Evolutionary conservation across 1,284 basidiomycete genomes (phyloP).

Genomic region (Moesziomyces globuligerus): DNA sequence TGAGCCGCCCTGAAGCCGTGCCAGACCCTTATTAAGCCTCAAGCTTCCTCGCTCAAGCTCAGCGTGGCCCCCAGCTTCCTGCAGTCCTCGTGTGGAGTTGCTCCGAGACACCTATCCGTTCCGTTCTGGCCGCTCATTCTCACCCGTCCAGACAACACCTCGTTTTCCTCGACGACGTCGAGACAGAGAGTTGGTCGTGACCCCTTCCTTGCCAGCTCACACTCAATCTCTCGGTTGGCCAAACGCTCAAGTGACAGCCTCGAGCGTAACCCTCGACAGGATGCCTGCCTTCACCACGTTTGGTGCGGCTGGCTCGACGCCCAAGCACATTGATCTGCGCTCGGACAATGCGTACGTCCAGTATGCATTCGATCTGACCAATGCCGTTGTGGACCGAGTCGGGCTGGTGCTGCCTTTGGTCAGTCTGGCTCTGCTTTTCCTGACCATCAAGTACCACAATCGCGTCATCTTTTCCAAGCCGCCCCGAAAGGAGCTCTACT

Average conservation of each 20-base stretch:
- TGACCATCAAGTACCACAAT: slow-evolving; percentile 41
- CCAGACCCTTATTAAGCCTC: too few species aligned
- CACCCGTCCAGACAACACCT: too few species aligned
- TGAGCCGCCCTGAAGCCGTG: too few species aligned
- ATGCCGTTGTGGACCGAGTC: slow-evolving; percentile 15
- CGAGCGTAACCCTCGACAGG: not conserved
- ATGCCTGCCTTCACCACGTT: slow-evolving; percentile 36
- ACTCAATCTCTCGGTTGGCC: not conserved
- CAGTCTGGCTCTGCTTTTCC: slow-evolving; percentile 20
- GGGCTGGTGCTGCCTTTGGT: slow-evolving; percentile 24
- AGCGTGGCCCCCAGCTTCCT: too few species aligned
- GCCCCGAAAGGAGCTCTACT: slow-evolving; percentile 33
- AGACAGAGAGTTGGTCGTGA: too few species aligned
- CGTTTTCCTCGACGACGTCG: too few species aligned
- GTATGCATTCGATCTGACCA: slow-evolving; percentile 8
- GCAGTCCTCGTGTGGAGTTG: too few species aligned
- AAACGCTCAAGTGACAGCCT: not conserved
- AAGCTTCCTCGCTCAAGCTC: too few species aligned
- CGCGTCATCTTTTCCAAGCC: slow-evolving; percentile 28
- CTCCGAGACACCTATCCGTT: too few species aligned
- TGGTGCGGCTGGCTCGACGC: slow-evolving; percentile 13
- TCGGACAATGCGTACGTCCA: slow-evolving; percentile 30
- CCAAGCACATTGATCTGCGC: slow-evolving; percentile 22
- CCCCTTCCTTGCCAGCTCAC: too few species aligned
- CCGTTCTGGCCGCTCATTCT: too few species aligned